Evolutionary conservation across 805 yeast genomes (phyloP).

Genomic region (Suhomyces sp.): DNA sequence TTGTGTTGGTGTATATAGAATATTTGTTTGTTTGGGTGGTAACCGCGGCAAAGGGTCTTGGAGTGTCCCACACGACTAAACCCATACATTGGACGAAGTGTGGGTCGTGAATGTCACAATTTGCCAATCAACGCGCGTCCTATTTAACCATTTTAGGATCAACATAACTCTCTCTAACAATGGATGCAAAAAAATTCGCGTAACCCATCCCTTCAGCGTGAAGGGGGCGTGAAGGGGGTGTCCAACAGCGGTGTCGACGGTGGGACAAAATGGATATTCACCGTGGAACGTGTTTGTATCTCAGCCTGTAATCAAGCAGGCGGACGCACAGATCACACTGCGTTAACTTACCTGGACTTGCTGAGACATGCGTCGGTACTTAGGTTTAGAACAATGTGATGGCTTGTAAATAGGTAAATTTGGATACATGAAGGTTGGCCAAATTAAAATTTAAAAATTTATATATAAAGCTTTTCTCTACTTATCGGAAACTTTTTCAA

Average conservation of each 20-base stretch:
- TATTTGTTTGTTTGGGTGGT: no score
- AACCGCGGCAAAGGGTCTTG: no score
- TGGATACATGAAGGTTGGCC: neutral
- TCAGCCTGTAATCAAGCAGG: slow-evolving; percentile 3
- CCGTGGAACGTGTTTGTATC: slow-evolving; percentile 1
- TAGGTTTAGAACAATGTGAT: slow-evolving; percentile 1
- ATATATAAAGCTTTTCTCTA: slow-evolving; percentile 1
- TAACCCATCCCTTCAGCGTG: neutral
- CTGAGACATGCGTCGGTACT: slow-evolving; percentile 1
- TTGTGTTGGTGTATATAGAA: no score
- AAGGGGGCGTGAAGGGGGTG: slow-evolving; percentile 3
- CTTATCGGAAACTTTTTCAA: slow-evolving; percentile 3
- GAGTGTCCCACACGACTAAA: no score
- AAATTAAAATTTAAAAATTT: neutral
- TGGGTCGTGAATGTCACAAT: neutral
- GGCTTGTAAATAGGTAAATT: neutral
- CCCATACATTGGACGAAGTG: no score
- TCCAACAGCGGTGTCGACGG: neutral
- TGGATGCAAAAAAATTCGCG: slow-evolving; percentile 4
- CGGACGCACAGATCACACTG: neutral
- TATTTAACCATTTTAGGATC: slow-evolving; percentile 3
- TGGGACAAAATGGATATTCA: neutral
- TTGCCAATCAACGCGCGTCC: slow-evolving; percentile 3
- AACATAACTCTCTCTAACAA: slow-evolving; percentile 1
- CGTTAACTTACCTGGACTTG: slow-evolving; percentile 1